Evolutionary conservation across 2,329 filamentous ascomycete genomes (phyloP), one percentile per base, ranked within the genome.

Genomic region (Penicillium olsonii): DNA sequence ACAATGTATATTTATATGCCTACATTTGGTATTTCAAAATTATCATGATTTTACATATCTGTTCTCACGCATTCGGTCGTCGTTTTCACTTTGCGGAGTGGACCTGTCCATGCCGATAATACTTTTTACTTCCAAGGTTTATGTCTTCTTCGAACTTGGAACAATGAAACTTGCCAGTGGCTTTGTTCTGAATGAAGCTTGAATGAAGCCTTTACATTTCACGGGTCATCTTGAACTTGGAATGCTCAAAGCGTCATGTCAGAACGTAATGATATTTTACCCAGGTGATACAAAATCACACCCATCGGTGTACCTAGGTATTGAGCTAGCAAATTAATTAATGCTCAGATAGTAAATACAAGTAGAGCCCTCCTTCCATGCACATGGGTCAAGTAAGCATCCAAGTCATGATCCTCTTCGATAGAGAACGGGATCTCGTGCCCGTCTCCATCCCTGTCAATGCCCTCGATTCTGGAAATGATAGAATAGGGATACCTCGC

Each of bases 341-440:
- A 10, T 12, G 17, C n/a, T 52, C 35, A 64, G 10, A 63, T 59
- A 29, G 67, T 64, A 45, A 80, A 75, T 12, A 75, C 63, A 67
- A 85, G 83, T 5, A 74, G 78, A 12, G 77, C 76, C 62, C 83
- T 83, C 63, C 75, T 69, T 31, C 73, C 77, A 55, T 81, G 73
- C 20, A 86, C 75, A 64, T 88, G 85, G 39, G 79, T 76, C 57
- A 94, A 68, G 69, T 92, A 92, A 0, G 85, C 85, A 51, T 80
- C 79, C 54, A 94, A 67, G 70, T 92, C 87, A 54, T 84, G 81
- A 59, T 92, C 86, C 34, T 84, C 79, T 46, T 85, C 84, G 59
- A 92, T 85, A 47, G 78, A 72, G 61, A 88, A 80, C 14, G 75
- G 75, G 37, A 87, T 75, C 62, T 89, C 86, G 42, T 77, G 77